These are phyloP conservation scores for Pseudozyma pruni DNA, from an alignment of 1,284 basidiomycete genomes.

Conservation along the genomic window DNA sequence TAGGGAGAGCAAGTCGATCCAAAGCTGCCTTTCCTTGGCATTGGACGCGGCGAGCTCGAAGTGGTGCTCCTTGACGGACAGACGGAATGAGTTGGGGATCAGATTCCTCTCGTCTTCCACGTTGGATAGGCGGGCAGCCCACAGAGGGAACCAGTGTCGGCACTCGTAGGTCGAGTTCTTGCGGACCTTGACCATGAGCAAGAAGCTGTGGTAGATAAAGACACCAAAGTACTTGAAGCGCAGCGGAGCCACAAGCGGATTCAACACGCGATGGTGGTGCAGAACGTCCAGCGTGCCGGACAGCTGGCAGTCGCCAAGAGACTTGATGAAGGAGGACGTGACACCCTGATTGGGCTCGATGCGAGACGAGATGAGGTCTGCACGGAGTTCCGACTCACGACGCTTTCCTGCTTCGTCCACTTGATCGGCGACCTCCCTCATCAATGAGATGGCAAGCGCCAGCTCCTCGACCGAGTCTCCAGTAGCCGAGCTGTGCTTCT, in stretches of 20 bases:
- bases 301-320: conserved; percentile 59
- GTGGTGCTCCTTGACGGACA: conserved; percentile 60
- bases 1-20: conserved; percentile 56
- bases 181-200: conserved; percentile 64
- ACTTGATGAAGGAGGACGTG: conserved; percentile 45
- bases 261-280: conserved; percentile 56
- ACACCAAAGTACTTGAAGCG: conserved; percentile 65
- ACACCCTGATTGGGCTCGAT: conserved; percentile 56
- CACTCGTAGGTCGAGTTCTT: conserved; percentile 59
- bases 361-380: conserved; percentile 59
- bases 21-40: conserved; percentile 57
- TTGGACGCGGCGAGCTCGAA: conserved; percentile 65
- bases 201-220: conserved; percentile 60
- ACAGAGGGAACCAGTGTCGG: conserved; percentile 66
- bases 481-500: conserved; percentile 49
- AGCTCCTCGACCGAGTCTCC: conserved; percentile 44
- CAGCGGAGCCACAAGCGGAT: conserved; percentile 60
- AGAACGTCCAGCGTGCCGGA: conserved; percentile 64
- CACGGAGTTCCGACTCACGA: conserved; percentile 58
- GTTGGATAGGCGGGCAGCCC: conserved; percentile 51
- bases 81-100: conserved; percentile 60
- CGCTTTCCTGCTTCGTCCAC: conserved; percentile 61
- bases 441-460: conserved; percentile 50
- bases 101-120: conserved; percentile 43
- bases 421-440: conserved; percentile 59